These are phyloP conservation scores for Colletotrichum sp. DNA, from an alignment of 2,329 filamentous ascomycete genomes.

Conservation along the genomic window DNA sequence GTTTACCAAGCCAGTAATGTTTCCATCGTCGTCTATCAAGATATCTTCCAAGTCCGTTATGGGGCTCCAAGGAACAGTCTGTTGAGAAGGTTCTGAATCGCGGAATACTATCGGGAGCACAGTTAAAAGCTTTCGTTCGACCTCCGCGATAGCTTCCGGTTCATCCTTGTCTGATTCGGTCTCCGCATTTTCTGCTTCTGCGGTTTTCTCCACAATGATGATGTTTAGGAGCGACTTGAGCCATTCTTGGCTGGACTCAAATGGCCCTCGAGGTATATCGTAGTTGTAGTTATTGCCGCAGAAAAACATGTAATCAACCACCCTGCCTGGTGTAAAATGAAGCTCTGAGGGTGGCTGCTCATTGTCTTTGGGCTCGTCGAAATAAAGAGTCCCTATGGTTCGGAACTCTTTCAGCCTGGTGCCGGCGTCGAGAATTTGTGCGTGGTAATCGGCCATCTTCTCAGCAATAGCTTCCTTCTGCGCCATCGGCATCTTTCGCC, in stretches of 20 bases:
- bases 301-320: constrained; percentile 39
- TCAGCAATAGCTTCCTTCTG: constrained; percentile 35
- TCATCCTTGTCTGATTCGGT: constrained; percentile 29
- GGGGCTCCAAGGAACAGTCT: constrained; percentile 36
- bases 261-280: constrained; percentile 39
- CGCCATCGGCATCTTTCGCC: constrained; percentile 32
- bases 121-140: constrained; percentile 30
- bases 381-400: background rate
- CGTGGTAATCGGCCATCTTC: constrained; percentile 32
- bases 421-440: constrained; percentile 14
- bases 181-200: constrained; percentile 29
- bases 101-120: constrained; percentile 37
- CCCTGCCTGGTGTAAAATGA: constrained; percentile 18
- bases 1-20: constrained; percentile 42
- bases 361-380: background rate
- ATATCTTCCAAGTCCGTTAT: constrained; percentile 43
- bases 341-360: background rate
- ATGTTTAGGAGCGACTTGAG: constrained; percentile 34
- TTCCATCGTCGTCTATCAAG: constrained; percentile 38
- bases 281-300: constrained; percentile 33
- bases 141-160: constrained; percentile 26
- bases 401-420: background rate
- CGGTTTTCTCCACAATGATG: constrained; percentile 27
- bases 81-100: constrained; percentile 22
- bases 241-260: constrained; percentile 42